Conservation (phyloP, 768 basidiomycete genomes). For the Zangia roseola region DNA sequence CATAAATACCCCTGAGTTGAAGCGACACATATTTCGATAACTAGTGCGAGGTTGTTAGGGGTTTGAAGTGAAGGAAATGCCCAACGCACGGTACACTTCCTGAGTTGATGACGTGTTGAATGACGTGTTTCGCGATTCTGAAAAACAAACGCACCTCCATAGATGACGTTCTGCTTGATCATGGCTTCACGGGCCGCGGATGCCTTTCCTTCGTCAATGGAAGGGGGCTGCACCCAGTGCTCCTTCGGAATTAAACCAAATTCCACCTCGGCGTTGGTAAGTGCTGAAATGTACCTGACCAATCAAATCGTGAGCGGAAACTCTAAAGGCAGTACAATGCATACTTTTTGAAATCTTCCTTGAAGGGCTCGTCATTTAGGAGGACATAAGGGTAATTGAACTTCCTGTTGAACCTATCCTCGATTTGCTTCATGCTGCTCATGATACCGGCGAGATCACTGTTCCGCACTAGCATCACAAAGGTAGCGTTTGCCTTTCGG, state of each 20-base stretch:
- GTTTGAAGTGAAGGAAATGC: not conserved
- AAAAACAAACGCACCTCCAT: slow-evolving; percentile 47
- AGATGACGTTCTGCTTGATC: slow-evolving; percentile 61
- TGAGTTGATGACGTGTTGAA: slow-evolving; percentile 24
- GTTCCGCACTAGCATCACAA: slow-evolving; percentile 79
- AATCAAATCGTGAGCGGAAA: slow-evolving; percentile 6
- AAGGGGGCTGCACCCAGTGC: slow-evolving; percentile 77
- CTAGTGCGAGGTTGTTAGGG: slow-evolving; percentile 31
- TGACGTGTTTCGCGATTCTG: slow-evolving; percentile 1
- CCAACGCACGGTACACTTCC: slow-evolving; percentile 68
- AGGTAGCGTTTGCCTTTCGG: slow-evolving; percentile 78
- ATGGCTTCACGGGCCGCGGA: slow-evolving; percentile 55
- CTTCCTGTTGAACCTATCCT: slow-evolving; percentile 82
- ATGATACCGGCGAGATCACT: slow-evolving; percentile 58
- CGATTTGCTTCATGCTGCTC: slow-evolving; percentile 69
- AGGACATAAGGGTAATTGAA: slow-evolving; percentile 87
- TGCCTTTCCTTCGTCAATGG: slow-evolving; percentile 74
- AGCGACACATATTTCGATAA: slow-evolving; percentile 96
- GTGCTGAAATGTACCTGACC: slow-evolving; percentile 31
- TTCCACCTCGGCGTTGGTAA: slow-evolving; percentile 32
- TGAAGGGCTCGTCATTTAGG: slow-evolving; percentile 82
- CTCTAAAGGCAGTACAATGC: slow-evolving; percentile 10
- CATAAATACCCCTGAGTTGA: slow-evolving; percentile 74
- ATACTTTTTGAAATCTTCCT: slow-evolving; percentile 68
- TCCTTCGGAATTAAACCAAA: slow-evolving; percentile 68